phyloP scores from a whole-genome alignment of 371 early-diverging fungal species.

The Capniomyces stellatus region DNA sequence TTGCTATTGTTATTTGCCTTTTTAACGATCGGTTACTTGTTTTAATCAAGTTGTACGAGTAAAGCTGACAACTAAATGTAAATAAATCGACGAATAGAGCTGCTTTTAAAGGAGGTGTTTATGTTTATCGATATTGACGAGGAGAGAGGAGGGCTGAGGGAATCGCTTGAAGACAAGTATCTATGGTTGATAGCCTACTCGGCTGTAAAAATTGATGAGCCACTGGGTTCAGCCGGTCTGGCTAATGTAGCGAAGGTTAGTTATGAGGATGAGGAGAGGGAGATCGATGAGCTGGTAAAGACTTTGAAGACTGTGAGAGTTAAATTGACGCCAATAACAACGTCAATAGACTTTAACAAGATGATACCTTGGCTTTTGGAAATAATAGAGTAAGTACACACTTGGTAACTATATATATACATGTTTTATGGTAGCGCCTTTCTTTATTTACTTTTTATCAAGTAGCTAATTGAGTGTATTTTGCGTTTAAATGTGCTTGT shows the following conservation, averaged over 20 bases:
- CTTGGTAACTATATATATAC: too few relatives aligned
- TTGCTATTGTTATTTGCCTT: too few relatives aligned
- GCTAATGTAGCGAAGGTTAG: neutral
- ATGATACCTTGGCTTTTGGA: conserved; percentile 1
- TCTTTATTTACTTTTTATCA: too few relatives aligned
- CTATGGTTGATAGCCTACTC: conserved; percentile 36
- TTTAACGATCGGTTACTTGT: too few relatives aligned
- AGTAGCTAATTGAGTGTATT: too few relatives aligned
- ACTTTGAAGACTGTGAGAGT: neutral
- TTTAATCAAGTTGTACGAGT: too few relatives aligned
- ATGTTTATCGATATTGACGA: conserved; percentile 7
- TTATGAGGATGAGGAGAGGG: conserved; percentile 7
- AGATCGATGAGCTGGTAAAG: neutral
- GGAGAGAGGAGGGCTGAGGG: conserved; percentile 2
- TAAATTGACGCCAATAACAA: conserved; percentile 11
- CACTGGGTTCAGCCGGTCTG: too few relatives aligned
- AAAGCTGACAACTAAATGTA: too few relatives aligned
- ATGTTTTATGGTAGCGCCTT: too few relatives aligned
- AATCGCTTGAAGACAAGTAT: conserved; percentile 35
- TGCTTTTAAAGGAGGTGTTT: conserved; percentile 17
- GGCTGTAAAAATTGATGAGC: conserved; percentile 4
- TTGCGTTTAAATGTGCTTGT: too few relatives aligned
- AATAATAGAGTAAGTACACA: too few relatives aligned
- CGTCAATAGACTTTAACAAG: conserved; percentile 10
- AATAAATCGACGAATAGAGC: too few relatives aligned